A percentile compares a stretch with the other conserved stretches of the same genome.
phyloP scores from a whole-genome alignment of 208 protist species.

The Acanthamoeba divionensis region DNA sequence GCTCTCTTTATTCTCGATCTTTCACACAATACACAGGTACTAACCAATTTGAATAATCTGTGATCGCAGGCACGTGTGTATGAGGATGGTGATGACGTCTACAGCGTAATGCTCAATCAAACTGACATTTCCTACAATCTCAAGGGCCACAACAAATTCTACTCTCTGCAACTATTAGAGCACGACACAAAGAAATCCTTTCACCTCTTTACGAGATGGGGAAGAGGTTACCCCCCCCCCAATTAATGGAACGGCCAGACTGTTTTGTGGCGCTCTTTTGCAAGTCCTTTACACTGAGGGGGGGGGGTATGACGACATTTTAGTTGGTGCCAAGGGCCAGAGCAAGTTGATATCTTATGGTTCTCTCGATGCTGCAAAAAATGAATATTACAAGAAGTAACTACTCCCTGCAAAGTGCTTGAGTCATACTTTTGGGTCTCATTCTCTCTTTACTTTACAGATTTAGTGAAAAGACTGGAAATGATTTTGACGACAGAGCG shows the following conservation, averaged over 20 bases:
- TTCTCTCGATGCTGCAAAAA: conserved; percentile 13
- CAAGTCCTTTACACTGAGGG: not conserved
- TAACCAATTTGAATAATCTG: not conserved
- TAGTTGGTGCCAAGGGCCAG: conserved; percentile 44
- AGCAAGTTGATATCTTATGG: conserved; percentile 37
- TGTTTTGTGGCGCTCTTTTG: too few relatives aligned
- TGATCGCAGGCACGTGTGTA: not conserved
- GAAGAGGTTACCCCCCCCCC: not conserved
- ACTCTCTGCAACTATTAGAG: conserved; percentile 34
- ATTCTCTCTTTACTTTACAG: not conserved
- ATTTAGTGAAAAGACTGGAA: conserved; percentile 26
- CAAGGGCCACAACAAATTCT: conserved; percentile 58
- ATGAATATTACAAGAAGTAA: conserved; percentile 1
- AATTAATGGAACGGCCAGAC: too few relatives aligned
- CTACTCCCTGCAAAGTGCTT: not conserved
- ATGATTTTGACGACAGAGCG: conserved; percentile 37
- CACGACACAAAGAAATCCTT: conserved; percentile 30
- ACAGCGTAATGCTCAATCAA: conserved; percentile 53
- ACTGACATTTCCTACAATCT: conserved; percentile 42
- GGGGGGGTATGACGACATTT: not conserved
- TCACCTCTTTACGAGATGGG: conserved; percentile 43
- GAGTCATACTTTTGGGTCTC: not conserved
- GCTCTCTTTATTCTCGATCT: not conserved
- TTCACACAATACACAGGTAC: not conserved
- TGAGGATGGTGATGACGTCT: conserved; percentile 47